These are phyloP conservation scores for Dichotomopilus funicola DNA, from an alignment of 2,329 filamentous ascomycete species.

Conservation along the genomic window DNA sequence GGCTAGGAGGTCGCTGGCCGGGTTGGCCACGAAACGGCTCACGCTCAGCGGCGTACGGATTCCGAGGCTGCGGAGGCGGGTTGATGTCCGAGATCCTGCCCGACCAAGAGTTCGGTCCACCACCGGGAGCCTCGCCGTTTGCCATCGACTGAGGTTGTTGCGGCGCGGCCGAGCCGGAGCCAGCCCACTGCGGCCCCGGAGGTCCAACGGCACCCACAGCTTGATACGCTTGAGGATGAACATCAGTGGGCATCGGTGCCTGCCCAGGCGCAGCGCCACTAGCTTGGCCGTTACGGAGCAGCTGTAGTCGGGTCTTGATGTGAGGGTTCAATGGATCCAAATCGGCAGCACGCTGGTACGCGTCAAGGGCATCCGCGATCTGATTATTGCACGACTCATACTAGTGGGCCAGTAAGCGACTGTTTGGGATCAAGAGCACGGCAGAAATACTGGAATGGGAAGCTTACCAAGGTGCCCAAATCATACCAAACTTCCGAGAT, in stretches of 20 bases:
- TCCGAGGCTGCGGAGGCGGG: constrained; percentile 65
- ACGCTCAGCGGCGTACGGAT: constrained; percentile 68
- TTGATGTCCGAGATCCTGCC: constrained; percentile 73
- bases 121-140: constrained; percentile 50
- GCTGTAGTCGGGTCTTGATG: constrained; percentile 88
- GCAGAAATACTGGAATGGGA: constrained; percentile 25
- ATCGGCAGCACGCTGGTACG: constrained; percentile 89
- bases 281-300: constrained; percentile 75
- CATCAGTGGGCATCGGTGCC: constrained; percentile 89
- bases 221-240: constrained; percentile 92
- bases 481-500: constrained; percentile 99
- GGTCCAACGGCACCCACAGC: constrained; percentile 73
- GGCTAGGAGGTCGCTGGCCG: constrained; percentile 66
- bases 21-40: constrained; percentile 65
- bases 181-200: constrained; percentile 83
- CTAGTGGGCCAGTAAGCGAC: constrained; percentile 36
- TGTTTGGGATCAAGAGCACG: constrained; percentile 6
- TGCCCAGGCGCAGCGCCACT: constrained; percentile 64
- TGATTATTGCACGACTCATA: constrained; percentile 99
- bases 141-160: constrained; percentile 27
- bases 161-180: constrained; percentile 54
- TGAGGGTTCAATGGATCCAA: constrained; percentile 89
- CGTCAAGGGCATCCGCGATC: constrained; percentile 90
- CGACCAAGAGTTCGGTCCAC: constrained; percentile 48
- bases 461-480: constrained; percentile 79